Evolutionary conservation across 2,329 filamentous ascomycete genomes (phyloP), one percentile per base, ranked within the genome.

Genomic region (Alternaria arbusti): DNA sequence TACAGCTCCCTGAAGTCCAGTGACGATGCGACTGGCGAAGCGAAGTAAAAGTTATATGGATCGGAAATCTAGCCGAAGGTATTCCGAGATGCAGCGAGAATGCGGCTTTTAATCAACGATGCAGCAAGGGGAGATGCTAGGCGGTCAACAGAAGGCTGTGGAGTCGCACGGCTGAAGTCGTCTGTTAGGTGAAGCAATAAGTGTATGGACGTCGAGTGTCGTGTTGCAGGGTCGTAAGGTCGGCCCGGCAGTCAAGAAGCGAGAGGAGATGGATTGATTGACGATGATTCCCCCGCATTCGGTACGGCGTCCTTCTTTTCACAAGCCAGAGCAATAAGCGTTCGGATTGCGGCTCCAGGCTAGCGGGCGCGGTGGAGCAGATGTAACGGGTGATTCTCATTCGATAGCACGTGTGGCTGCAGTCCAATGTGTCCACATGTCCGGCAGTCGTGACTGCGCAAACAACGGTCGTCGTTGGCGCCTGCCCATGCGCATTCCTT

Each of bases 231-330:
- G 65, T 67, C 64, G 69, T 68, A 66, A 66, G 63, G 63, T 75
- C 66, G 70, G 75, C 69, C 76, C 73, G 76, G 76, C 74, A 73
- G 66, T 72, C 60, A 70, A 70, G 70, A 74, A 76, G 76, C 75
- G 74, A 77, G 70, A 70, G 67, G 63, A 67, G 61, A 60, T 40
- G 61, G 45, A 66, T 73, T 70, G 69, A 72, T 72, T 74, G 72
- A 72, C 52, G 66, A 70, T 70, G 67, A 76, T 78, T 78, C 77
- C 77, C 49, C 77, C 75, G 77, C 77, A 78, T 78, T 76, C 73
- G 65, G 67, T 63, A 70, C 67, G 60, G 66, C 67, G 69, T 71
- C 67, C 72, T 74, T 74, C 70, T 77, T 71, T 73, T 71, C 70
- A 71, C 65, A 69, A 63, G 49, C 49, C 49, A 52, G 49, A 25